These are phyloP conservation scores for Ceratonia siliqua DNA, from an alignment of 306 rosid genomes.

Conservation along the genomic window DNA sequence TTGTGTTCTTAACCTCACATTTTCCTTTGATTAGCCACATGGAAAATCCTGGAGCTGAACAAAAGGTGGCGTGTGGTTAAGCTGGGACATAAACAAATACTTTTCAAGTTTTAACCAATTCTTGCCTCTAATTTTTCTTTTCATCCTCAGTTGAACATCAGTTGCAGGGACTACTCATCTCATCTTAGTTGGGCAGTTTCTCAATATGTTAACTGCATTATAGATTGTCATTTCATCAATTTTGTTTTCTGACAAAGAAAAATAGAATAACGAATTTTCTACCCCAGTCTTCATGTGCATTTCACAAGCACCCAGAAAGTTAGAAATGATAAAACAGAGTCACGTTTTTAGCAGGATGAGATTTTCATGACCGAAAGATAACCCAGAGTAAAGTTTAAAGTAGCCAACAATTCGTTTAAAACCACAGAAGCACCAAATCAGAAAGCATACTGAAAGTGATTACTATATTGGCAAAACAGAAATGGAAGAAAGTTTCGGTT, in stretches of 20 bases:
- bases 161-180: background rate
- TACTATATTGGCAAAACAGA: background rate
- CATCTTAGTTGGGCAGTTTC: background rate
- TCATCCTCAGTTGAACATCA: background rate
- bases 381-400: background rate
- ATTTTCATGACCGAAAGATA: background rate
- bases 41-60: too few relatives aligned
- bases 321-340: background rate
- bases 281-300: background rate
- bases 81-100: background rate
- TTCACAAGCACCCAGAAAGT: background rate
- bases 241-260: background rate
- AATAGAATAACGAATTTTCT: background rate
- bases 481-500: background rate
- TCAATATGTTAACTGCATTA: background rate
- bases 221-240: background rate
- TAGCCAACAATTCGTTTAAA: background rate
- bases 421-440: background rate
- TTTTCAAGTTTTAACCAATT: background rate
- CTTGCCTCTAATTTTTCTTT: background rate
- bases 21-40: too few relatives aligned
- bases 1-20: background rate
- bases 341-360: background rate
- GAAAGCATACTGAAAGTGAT: background rate
- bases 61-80: background rate